These are phyloP conservation scores for Alternaria triticimaculans DNA, from an alignment of 2,329 filamentous ascomycete genomes.

Conservation along the genomic window DNA sequence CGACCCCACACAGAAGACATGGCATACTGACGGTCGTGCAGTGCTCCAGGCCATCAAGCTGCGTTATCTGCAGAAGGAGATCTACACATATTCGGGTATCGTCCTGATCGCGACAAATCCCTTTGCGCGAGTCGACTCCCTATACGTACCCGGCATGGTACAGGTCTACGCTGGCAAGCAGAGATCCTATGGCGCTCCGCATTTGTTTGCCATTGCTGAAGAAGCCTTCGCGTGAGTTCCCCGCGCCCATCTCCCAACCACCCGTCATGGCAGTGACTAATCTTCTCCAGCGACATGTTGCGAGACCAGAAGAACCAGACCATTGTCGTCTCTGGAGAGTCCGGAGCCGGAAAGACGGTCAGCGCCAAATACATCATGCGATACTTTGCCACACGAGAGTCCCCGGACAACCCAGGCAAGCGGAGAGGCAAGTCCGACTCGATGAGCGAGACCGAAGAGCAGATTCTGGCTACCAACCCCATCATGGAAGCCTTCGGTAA, in stretches of 20 bases:
- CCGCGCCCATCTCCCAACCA: neutral
- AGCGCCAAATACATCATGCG: constrained; percentile 99
- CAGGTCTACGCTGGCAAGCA: constrained; percentile 98
- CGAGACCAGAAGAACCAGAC: constrained; percentile 96
- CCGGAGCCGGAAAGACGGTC: constrained; percentile 97
- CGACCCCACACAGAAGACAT: constrained; percentile 5
- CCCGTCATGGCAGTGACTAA: constrained; percentile 20
- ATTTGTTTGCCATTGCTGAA: constrained; percentile 98
- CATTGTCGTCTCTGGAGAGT: constrained; percentile 98
- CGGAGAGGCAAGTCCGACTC: constrained; percentile 77
- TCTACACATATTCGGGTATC: constrained; percentile 99
- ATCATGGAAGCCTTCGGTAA: constrained; percentile 99
- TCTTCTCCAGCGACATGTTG: constrained; percentile 80
- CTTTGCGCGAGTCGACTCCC: constrained; percentile 94
- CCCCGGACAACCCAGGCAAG: constrained; percentile 82
- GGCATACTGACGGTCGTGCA: constrained; percentile 52
- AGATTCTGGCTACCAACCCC: constrained; percentile 96
- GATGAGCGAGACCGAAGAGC: constrained; percentile 98
- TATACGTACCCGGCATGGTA: constrained; percentile 99
- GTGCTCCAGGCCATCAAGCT: constrained; percentile 97
- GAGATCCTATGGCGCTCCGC: constrained; percentile 92
- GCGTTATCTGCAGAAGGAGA: constrained; percentile 97
- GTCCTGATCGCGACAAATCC: constrained; percentile 98
- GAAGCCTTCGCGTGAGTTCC: constrained; percentile 88
- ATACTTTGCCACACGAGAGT: constrained; percentile 97